Evolutionary conservation across 768 basidiomycete species (phyloP), one percentile per base, ranked within the genome.

Genomic region (Leccinum subgranulosum): DNA sequence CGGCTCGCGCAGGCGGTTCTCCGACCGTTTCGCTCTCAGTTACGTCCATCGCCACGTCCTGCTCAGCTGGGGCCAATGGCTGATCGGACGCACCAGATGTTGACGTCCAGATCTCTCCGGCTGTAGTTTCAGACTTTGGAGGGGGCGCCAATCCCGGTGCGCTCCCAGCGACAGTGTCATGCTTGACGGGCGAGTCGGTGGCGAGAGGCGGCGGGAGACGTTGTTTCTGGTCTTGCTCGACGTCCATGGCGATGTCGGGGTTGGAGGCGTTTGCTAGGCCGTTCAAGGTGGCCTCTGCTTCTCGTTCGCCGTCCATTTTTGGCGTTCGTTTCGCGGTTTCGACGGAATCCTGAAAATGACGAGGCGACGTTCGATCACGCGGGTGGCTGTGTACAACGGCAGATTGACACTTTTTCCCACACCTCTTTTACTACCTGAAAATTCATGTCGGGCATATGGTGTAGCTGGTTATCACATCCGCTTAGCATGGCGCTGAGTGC

Each of bases 381-480:
- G 55, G 15, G 65, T 69, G 67, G 67, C 67, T 62, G 67, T 68
- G 57, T 55, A 46, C 9, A 48, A 33, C 6, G 36, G 39, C 39
- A 25, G 15, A 28, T 27, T 31, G 36, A 47, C 12, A 11, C 29
- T 4, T 48, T 65, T 57, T 36, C 66, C 58, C 60, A 33, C 12
- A 25, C 46, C n/a, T 41, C 39, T 19, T 19, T 41, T 41, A 41
- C n/a, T 19, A 9, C 21, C 11, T 21, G 21, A 23, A 45, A 33
- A 12, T 0, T 45, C 6, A 14, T 2, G 23, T 15, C 7, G 21
- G 71, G 72, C 71, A 72, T 74, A 72, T 69, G 73, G 71, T 72
- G 71, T 72, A 72, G 71, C 71, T 72, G 71, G 73, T 71, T 74
- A 73, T 72, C 73, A 73, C 73, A 74, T 74, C 71, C 73, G 67